These are phyloP conservation scores for Kodamaea plutei DNA, from an alignment of 1,139 yeast genomes.

Conservation along the genomic window DNA sequence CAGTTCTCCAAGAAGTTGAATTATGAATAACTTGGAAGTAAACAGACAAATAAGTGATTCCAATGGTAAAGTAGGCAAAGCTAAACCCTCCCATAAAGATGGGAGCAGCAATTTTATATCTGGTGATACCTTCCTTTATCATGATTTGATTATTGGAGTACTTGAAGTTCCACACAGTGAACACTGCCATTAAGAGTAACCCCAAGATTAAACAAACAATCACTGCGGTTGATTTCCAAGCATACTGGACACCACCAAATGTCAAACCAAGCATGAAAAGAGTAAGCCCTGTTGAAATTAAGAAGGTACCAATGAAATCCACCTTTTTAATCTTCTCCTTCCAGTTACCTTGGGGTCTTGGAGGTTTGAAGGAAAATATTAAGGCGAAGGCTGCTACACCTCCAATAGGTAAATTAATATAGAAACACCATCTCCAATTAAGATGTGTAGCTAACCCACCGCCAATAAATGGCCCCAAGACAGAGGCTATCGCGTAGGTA, in stretches of 20 bases:
- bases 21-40: conserved; percentile 38
- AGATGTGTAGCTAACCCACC: conserved; percentile 21
- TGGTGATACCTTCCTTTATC: conserved; percentile 42
- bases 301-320: conserved; percentile 47
- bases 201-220: conserved; percentile 54
- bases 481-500: conserved; percentile 19
- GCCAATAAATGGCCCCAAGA: conserved; percentile 23
- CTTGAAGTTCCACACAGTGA: conserved; percentile 47
- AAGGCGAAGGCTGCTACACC: conserved; percentile 17
- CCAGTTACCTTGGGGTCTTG: conserved; percentile 39
- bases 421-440: conserved; percentile 26
- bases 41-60: conserved; percentile 15
- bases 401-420: conserved; percentile 23
- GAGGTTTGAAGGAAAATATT: conserved; percentile 48
- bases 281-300: conserved; percentile 40
- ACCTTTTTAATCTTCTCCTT: conserved; percentile 36
- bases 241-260: conserved; percentile 44
- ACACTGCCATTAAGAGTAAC: conserved; percentile 35
- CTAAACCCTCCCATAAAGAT: conserved; percentile 6
- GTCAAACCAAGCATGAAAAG: conserved; percentile 47
- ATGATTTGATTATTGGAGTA: conserved; percentile 45
- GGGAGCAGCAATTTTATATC: conserved; percentile 25
- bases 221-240: conserved; percentile 55
- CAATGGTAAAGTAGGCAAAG: conserved; percentile 10
- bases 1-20: conserved; percentile 34